Evolutionary conservation across 169 alveolate species (phyloP).

Genomic region (Plasmodium relictum): DNA sequence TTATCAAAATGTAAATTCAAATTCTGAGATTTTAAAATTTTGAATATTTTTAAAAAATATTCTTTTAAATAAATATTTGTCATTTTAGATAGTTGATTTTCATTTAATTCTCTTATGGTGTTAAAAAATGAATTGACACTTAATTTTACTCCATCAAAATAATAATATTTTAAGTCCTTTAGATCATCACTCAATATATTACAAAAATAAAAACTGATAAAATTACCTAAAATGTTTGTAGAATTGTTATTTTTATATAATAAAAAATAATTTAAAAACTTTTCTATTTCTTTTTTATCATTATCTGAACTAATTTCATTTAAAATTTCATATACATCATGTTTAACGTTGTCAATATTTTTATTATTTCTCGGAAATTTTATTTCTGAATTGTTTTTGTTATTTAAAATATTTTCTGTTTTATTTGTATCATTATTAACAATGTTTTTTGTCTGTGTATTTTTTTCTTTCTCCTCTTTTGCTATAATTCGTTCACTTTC

Average conservation of each 20-base stretch:
- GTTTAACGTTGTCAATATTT: background rate
- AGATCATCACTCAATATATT: conserved; percentile 72
- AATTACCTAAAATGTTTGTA: conserved; percentile 53
- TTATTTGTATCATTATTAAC: background rate
- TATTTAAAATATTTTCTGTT: too few species aligned
- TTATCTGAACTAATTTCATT: conserved; percentile 28
- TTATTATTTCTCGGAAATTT: background rate
- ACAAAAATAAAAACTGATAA: conserved; percentile 69
- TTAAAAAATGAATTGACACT: conserved; percentile 64
- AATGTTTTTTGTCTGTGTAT: background rate
- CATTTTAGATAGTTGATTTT: conserved; percentile 67
- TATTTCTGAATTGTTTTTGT: background rate
- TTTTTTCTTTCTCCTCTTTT: background rate
- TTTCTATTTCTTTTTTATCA: conserved; percentile 59
- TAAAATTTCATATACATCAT: conserved; percentile 62
- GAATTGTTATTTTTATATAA: conserved; percentile 60
- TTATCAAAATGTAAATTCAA: conserved; percentile 67
- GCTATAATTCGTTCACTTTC: background rate
- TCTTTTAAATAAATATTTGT: conserved; percentile 71
- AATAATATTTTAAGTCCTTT: conserved; percentile 42
- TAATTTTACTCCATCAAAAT: conserved; percentile 73
- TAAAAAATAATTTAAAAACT: conserved; percentile 48
- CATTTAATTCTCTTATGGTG: conserved; percentile 58
- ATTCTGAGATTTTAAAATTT: conserved; percentile 66
- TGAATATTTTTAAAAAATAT: conserved; percentile 71